Evolutionary conservation across 1,284 basidiomycete genomes (phyloP).

Genomic region (Pseudozyma sp.): DNA sequence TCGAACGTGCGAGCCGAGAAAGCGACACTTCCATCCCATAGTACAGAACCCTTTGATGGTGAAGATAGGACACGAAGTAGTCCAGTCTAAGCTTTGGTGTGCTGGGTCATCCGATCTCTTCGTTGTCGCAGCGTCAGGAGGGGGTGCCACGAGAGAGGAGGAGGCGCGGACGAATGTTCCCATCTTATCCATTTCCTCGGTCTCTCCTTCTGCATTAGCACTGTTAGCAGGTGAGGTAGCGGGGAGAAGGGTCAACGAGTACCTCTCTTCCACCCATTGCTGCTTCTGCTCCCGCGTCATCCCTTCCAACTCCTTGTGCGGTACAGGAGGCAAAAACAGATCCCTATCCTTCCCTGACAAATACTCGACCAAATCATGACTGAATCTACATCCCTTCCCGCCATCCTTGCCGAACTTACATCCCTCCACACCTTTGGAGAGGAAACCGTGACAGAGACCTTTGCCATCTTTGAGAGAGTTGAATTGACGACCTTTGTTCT

Average conservation of each 20-base stretch:
- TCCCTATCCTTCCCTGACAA: constrained; percentile 81
- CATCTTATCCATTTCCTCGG: constrained; percentile 6
- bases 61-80: constrained; percentile 78
- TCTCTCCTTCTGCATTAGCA: background rate
- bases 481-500: constrained; percentile 54
- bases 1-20: constrained; percentile 79
- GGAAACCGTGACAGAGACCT: constrained; percentile 33
- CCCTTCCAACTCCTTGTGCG: constrained; percentile 10
- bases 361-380: constrained; percentile 83
- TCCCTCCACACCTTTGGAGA: constrained; percentile 27
- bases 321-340: constrained; percentile 71
- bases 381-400: constrained; percentile 76
- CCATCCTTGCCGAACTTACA: constrained; percentile 32
- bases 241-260: constrained; percentile 29
- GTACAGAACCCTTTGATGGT: constrained; percentile 82
- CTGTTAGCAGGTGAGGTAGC: background rate
- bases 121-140: background rate
- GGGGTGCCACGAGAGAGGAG: constrained; percentile 67
- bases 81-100: constrained; percentile 73
- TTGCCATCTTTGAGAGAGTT: constrained; percentile 33
- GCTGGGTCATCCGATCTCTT: constrained; percentile 37
- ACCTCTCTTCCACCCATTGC: constrained; percentile 47
- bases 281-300: constrained; percentile 16
- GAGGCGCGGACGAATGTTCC: constrained; percentile 23
- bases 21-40: constrained; percentile 89